These are phyloP conservation scores for Medicago ruthenica DNA, from an alignment of 306 rosid genomes.

Conservation along the genomic window DNA sequence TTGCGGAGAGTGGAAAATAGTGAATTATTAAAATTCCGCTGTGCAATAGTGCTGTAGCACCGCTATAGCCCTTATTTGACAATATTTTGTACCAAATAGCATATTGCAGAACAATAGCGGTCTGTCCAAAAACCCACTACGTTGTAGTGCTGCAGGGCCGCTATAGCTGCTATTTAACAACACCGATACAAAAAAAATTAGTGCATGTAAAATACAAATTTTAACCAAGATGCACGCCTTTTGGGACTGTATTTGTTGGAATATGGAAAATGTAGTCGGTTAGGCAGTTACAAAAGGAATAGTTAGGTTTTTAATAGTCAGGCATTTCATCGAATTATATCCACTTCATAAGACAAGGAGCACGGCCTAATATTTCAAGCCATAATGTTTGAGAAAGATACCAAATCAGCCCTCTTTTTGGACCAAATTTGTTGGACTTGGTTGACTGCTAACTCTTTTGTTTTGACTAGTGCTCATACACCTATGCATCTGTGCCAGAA, in stretches of 20 bases:
- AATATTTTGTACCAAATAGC: no score
- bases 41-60: no score
- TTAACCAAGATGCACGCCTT: conserved; percentile 10
- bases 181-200: not conserved
- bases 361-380: conserved; percentile 24
- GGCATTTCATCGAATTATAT: not conserved
- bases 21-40: no score
- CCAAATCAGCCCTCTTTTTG: not conserved
- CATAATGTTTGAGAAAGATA: not conserved
- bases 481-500: conserved; percentile 24
- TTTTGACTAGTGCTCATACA: conserved; percentile 15
- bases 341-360: conserved; percentile 18
- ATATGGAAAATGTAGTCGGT: not conserved
- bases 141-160: no score
- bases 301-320: not conserved
- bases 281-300: not conserved
- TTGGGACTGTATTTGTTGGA: conserved; percentile 2
- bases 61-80: no score
- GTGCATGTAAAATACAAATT: conserved; percentile 12
- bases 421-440: not conserved
- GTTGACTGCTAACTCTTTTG: not conserved
- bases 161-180: no score
- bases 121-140: no score
- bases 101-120: no score
- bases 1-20: no score